Evolutionary conservation across 371 early-diverging fungal genomes (phyloP).

Genomic region (Syncephalis fuscata): DNA sequence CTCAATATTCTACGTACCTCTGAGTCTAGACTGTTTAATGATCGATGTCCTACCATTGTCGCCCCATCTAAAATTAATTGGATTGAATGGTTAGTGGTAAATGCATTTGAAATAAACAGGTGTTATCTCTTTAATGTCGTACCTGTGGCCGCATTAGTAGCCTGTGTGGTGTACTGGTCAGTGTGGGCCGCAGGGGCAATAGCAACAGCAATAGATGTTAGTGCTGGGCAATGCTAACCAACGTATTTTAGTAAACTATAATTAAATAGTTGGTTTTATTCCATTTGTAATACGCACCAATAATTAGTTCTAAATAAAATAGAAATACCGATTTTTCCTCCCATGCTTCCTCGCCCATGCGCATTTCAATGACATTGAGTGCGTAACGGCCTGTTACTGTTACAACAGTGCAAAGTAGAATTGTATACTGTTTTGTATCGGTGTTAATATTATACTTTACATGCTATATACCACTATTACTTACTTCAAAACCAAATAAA

Average conservation of each 20-base stretch:
- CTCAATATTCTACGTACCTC: too few species aligned
- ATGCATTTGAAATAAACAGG: too few species aligned
- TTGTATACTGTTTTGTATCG: constrained; percentile 50
- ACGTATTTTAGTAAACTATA: too few species aligned
- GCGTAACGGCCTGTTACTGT: constrained; percentile 66
- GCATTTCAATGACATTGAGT: constrained; percentile 67
- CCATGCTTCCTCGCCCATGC: constrained; percentile 67
- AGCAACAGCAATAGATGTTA: too few species aligned
- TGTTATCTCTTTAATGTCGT: too few species aligned
- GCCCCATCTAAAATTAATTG: too few species aligned
- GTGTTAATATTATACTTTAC: neutral
- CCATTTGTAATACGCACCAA: constrained; percentile 22
- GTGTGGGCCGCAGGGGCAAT: too few species aligned
- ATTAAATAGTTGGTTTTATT: neutral
- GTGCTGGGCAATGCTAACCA: neutral
- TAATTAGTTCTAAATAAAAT: constrained; percentile 69
- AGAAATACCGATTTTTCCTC: constrained; percentile 83
- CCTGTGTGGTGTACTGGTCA: too few species aligned
- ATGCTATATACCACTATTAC: neutral
- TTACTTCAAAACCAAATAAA: constrained; percentile 90
- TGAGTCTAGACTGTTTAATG: too few species aligned
- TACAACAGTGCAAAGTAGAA: constrained; percentile 53
- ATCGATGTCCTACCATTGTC: too few species aligned
- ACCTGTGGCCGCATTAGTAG: too few species aligned
- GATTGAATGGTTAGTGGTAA: too few species aligned